Base-by-base conservation (phyloP, 768 basidiomycete genomes). In the Tylopilus rubrobrunneus region DNA sequence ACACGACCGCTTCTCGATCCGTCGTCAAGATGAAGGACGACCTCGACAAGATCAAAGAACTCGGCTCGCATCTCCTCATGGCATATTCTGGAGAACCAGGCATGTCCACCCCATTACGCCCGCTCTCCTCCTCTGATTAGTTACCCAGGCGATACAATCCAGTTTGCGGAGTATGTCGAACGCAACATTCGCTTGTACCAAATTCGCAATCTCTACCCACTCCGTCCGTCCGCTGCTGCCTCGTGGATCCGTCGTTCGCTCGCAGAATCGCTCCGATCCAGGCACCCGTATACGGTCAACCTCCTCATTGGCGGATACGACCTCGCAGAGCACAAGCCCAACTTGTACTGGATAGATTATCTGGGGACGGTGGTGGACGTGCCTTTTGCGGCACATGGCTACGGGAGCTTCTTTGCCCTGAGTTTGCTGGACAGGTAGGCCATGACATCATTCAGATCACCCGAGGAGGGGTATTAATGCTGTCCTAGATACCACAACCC, bases 11-110 rank as follows among this genome's bases (percentile, higher is more conserved):
- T 8, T 84, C 87, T 4, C 81, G 92, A 61, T 97, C 93, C 31
- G 92, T 99, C 72, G 86, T 98, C 68, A 96, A 94, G 75, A 97
- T 98, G 93, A 97, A 98, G 77, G 69, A 79, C 36, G 93, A 97
- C 73, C 90, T 92, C 74, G 95, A 98, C 79, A 98, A 98, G 77
- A 92, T 96, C 78, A 93, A 94, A 72, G 78, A 81, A 23, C 79
- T 99, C 41, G 86, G 91, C 57, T 86, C 93, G 25, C 92, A 97
- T 71, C 76, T 98, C 33, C 80, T 95, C 67, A 96, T 99, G 93
- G 86, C 93, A 1, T 92, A 87, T 71, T 91, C 91, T 58, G 95
- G 95, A 59, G 94, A 97, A 71, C 90, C 94, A 73, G 93, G 93
- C 71, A 41, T 12, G 67, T 56, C 84, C 17, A 31, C 51, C 41